Percentiles rank a stretch among this genome's conserved stretches.
These are phyloP conservation scores for Parasitella parasitica DNA, from an alignment of 371 early-diverging fungal species.

Conservation along the genomic window DNA sequence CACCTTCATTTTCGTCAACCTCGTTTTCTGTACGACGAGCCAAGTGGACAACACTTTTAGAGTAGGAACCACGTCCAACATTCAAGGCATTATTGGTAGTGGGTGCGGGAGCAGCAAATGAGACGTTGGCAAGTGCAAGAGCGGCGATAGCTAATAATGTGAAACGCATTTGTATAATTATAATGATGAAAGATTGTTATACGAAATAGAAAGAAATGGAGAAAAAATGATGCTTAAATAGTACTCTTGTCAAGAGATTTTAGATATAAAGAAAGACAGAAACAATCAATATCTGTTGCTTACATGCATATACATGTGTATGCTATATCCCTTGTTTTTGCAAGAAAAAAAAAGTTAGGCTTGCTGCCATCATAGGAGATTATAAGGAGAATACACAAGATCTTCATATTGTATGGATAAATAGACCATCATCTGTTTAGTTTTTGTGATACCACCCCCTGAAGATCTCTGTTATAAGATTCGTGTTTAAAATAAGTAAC, in stretches of 20 bases:
- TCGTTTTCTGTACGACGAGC: neutral
- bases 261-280: neutral
- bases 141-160: neutral
- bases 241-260: neutral
- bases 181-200: neutral
- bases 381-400: too few relatives aligned
- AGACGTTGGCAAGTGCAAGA: neutral
- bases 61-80: too few relatives aligned
- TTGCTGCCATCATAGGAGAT: neutral
- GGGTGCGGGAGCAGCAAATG: neutral
- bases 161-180: neutral
- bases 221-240: neutral
- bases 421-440: too few relatives aligned
- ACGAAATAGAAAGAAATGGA: neutral
- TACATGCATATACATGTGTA: neutral
- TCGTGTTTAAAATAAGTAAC: too few relatives aligned
- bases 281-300: neutral
- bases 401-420: too few relatives aligned
- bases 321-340: neutral
- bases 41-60: too few relatives aligned
- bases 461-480: too few relatives aligned
- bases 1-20: neutral
- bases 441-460: too few relatives aligned
- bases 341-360: neutral
- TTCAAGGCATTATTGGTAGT: neutral